A percentile compares a stretch with the other conserved stretches of the same genome.
These are phyloP conservation scores for Suillus fuscotomentosus DNA, from an alignment of 768 basidiomycete species.

Conservation along the genomic window DNA sequence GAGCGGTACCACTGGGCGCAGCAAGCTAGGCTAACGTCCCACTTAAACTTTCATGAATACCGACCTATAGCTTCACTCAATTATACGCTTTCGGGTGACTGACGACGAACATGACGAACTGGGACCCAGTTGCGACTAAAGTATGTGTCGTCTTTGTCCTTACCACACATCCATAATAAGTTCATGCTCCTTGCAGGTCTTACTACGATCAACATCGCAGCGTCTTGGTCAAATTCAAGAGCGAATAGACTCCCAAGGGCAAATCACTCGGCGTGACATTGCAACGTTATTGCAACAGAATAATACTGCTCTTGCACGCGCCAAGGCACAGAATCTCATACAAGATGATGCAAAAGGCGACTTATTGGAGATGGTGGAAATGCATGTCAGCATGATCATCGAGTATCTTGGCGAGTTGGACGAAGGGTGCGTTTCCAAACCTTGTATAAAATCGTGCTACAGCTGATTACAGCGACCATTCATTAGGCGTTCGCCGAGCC, in stretches of 20 bases:
- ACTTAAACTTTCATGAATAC: not conserved
- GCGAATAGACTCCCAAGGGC: slow-evolving; percentile 62
- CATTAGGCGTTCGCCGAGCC: slow-evolving; percentile 43
- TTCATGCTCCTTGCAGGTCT: slow-evolving; percentile 39
- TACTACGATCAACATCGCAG: slow-evolving; percentile 62
- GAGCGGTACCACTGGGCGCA: not conserved
- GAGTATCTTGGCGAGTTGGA: slow-evolving; percentile 60
- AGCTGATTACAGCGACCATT: slow-evolving; percentile 5
- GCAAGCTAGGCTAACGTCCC: not conserved
- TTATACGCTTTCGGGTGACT: not conserved
- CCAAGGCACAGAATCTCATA: slow-evolving; percentile 69
- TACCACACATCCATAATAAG: not conserved
- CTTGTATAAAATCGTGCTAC: not conserved
- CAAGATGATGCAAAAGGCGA: slow-evolving; percentile 61
- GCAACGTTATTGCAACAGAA: slow-evolving; percentile 62
- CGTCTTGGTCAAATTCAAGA: slow-evolving; percentile 69
- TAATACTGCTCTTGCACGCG: slow-evolving; percentile 61
- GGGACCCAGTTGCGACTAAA: slow-evolving; percentile 32
- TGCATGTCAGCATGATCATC: slow-evolving; percentile 61
- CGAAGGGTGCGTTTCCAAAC: slow-evolving; percentile 34
- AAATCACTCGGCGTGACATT: slow-evolving; percentile 65
- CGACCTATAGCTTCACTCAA: not conserved
- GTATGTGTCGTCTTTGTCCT: slow-evolving; percentile 14
- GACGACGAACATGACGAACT: slow-evolving; percentile 20
- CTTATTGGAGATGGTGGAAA: slow-evolving; percentile 63